Evolutionary conservation across 768 basidiomycete genomes (phyloP).

Genomic region (Calocybe gangraenosa): DNA sequence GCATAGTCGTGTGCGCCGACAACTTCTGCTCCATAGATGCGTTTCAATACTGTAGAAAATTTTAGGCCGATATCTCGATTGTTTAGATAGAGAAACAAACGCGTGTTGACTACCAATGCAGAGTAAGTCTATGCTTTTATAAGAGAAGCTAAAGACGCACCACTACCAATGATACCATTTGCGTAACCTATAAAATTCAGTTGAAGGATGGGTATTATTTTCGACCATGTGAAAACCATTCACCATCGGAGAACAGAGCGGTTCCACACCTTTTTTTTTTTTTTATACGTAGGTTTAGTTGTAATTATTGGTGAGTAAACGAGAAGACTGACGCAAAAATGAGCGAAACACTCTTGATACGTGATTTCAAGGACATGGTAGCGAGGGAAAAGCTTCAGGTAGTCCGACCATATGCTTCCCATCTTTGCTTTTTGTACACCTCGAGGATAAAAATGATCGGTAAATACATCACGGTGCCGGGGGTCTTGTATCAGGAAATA

Average conservation of each 20-base stretch:
- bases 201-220: neutral
- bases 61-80: neutral
- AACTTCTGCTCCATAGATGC: conserved; percentile 59
- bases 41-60: conserved; percentile 51
- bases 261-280: conserved; percentile 91
- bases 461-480: neutral
- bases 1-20: conserved; percentile 55
- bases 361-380: conserved; percentile 17
- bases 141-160: conserved; percentile 35
- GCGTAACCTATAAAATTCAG: conserved; percentile 56
- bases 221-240: neutral
- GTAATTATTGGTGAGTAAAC: neutral
- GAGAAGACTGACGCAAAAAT: conserved; percentile 69
- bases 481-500: conserved; percentile 2
- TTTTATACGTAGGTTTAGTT: conserved; percentile 5
- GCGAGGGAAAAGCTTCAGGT: conserved; percentile 3
- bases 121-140: neutral
- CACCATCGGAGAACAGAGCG: conserved; percentile 84
- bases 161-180: conserved; percentile 73
- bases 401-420: neutral
- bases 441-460: neutral
- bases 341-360: conserved; percentile 61
- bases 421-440: conserved; percentile 3
- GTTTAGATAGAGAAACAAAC: conserved; percentile 32
- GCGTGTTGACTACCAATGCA: conserved; percentile 53